phyloP scores from a whole-genome alignment of 352 stramenopile species.

The Phytophthora pinifolia region DNA sequence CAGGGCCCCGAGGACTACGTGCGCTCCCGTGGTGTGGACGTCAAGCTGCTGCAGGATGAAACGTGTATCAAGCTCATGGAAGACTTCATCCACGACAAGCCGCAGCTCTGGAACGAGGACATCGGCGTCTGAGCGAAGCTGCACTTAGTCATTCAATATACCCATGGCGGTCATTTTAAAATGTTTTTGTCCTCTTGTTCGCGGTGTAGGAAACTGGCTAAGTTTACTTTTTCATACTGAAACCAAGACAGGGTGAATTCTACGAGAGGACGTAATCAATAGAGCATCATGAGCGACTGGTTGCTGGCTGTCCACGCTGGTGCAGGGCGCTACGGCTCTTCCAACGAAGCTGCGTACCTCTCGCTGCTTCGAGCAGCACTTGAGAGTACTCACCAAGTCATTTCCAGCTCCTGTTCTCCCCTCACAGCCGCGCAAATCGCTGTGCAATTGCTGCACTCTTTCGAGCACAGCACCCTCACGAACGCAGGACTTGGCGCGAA shows the following conservation, averaged over 20 bases:
- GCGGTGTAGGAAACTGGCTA: slow-evolving; percentile 4
- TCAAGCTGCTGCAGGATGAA: slow-evolving; percentile 32
- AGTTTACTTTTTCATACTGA: neutral
- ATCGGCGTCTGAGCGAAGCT: slow-evolving; percentile 21
- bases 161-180: too few relatives aligned
- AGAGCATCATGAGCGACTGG: slow-evolving; percentile 34
- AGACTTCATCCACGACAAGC: slow-evolving; percentile 33
- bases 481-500: slow-evolving; percentile 66
- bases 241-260: neutral
- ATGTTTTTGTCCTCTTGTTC: slow-evolving; percentile 15
- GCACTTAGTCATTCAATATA: too few relatives aligned
- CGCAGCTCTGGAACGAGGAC: slow-evolving; percentile 38
- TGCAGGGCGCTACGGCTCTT: slow-evolving; percentile 42
- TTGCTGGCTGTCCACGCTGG: slow-evolving; percentile 65
- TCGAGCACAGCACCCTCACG: slow-evolving; percentile 53
- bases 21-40: slow-evolving; percentile 31
- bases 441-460: slow-evolving; percentile 34
- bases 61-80: slow-evolving; percentile 43
- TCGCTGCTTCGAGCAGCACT: slow-evolving; percentile 43
- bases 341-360: slow-evolving; percentile 41
- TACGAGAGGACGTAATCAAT: slow-evolving; percentile 4
- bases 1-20: slow-evolving; percentile 38
- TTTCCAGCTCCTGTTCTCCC: slow-evolving; percentile 4
- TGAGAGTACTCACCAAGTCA: slow-evolving; percentile 11
- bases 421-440: slow-evolving; percentile 32